These are phyloP conservation scores for Ampelomyces quisqualis DNA, from an alignment of 2,329 filamentous ascomycete genomes.

Conservation along the genomic window DNA sequence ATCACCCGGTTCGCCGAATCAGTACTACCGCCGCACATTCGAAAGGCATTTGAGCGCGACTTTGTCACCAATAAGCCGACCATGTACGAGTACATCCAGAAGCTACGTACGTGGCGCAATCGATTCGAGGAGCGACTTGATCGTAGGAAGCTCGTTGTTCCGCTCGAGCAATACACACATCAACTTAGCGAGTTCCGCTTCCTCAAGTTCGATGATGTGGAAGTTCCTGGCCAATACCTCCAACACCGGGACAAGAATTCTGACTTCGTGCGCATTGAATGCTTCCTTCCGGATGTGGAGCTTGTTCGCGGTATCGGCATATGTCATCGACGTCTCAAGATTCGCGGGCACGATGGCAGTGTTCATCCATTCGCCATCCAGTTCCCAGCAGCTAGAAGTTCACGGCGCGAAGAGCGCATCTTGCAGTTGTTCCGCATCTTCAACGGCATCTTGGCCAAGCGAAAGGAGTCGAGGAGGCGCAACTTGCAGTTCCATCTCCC, in stretches of 20 bases:
- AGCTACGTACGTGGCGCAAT: constrained; percentile 91
- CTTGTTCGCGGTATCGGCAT: constrained; percentile 86
- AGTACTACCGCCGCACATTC: constrained; percentile 89
- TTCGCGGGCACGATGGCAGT: constrained; percentile 95
- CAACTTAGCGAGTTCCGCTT: constrained; percentile 96
- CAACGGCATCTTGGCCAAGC: constrained; percentile 85
- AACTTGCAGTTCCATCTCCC: constrained; percentile 96
- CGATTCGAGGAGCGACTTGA: constrained; percentile 98
- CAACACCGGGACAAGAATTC: constrained; percentile 99
- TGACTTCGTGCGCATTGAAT: constrained; percentile 95
- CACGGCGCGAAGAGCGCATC: constrained; percentile 90
- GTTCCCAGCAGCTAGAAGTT: constrained; percentile 89
- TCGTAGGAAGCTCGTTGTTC: constrained; percentile 69
- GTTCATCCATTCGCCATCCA: constrained; percentile 96
- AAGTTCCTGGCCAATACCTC: constrained; percentile 94
- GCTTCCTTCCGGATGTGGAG: constrained; percentile 93
- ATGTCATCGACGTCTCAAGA: constrained; percentile 89
- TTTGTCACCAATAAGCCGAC: constrained; percentile 94
- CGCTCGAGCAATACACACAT: constrained; percentile 82
- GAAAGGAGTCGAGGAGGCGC: constrained; percentile 90
- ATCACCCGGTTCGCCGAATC: constrained; percentile 96
- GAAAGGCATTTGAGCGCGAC: constrained; percentile 95
- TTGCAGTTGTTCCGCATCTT: constrained; percentile 96
- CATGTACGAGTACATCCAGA: constrained; percentile 98
- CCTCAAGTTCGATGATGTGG: constrained; percentile 97